Conservation (phyloP, 495 filamentous ascomycete genomes). For the Talaromyces ruber region DNA sequence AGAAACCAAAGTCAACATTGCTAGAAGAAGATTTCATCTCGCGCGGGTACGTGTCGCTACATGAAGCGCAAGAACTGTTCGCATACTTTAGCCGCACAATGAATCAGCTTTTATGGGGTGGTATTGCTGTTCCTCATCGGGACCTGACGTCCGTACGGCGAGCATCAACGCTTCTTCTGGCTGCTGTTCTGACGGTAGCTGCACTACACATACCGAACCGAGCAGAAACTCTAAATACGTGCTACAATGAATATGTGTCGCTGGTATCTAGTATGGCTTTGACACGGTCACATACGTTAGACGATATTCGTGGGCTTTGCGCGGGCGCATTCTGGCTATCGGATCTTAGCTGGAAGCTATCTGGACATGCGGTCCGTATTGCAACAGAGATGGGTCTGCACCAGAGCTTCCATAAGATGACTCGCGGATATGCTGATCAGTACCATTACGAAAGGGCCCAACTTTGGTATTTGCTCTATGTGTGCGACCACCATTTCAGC, state of each 20-base stretch:
- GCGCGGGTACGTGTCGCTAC: constrained; percentile 35
- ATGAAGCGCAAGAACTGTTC: constrained; percentile 43
- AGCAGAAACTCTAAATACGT: constrained; percentile 39
- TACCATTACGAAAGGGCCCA: constrained; percentile 41
- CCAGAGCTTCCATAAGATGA: constrained; percentile 41
- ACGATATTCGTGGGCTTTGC: constrained; percentile 44
- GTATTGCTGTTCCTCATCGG: constrained; percentile 43
- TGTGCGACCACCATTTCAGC: constrained; percentile 49
- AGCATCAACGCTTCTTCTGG: constrained; percentile 38
- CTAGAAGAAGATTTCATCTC: constrained; percentile 45
- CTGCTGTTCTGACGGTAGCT: constrained; percentile 44
- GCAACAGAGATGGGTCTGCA: constrained; percentile 45
- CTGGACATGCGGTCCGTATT: constrained; percentile 45
- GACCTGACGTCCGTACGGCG: constrained; percentile 40
- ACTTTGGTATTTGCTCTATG: constrained; percentile 44
- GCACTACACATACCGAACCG: constrained; percentile 45
- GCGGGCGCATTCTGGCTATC: constrained; percentile 47
- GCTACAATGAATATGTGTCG: constrained; percentile 43
- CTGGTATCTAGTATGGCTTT: constrained; percentile 44
- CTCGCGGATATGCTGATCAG: constrained; percentile 36
- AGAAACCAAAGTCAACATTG: constrained; percentile 36
- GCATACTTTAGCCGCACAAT: constrained; percentile 45
- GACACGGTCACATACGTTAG: constrained; percentile 38
- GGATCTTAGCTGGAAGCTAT: constrained; percentile 46
- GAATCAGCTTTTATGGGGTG: constrained; percentile 48